Percentiles rank a stretch among this genome's conserved stretches.
phyloP scores from a whole-genome alignment of 441 rosid genomes.

The Mallotus repandus region DNA sequence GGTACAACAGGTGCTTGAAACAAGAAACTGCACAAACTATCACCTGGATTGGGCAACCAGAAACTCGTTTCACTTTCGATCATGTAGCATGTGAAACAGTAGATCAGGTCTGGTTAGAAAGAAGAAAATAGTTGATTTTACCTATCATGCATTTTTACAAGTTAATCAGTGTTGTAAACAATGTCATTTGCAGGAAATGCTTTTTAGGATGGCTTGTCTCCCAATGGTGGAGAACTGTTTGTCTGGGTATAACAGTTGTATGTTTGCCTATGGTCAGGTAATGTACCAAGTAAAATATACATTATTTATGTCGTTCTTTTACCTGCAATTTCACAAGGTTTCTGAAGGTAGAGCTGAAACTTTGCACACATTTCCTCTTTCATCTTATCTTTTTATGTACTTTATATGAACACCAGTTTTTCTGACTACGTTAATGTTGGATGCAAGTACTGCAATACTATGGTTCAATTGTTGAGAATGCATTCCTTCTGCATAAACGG shows the following conservation, averaged over 20 bases:
- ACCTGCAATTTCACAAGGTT: not conserved
- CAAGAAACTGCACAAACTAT: conserved; percentile 87
- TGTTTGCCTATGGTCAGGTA: conserved; percentile 99
- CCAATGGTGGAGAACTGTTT: conserved; percentile 98
- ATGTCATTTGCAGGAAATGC: conserved; percentile 63
- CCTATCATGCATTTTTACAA: not conserved
- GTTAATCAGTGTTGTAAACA: conserved; percentile 9
- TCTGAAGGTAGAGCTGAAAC: no score
- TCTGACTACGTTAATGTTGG: not conserved
- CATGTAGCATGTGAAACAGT: conserved; percentile 96
- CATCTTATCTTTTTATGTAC: no score
- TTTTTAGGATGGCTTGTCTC: conserved; percentile 85
- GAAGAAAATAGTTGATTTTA: not conserved
- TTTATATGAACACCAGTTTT: not conserved
- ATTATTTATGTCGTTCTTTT: conserved; percentile 1
- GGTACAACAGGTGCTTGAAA: conserved; percentile 85
- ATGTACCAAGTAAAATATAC: conserved; percentile 2
- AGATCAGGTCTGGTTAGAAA: conserved; percentile 68
- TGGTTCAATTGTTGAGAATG: not conserved
- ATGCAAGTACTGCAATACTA: not conserved
- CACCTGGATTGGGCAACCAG: conserved; percentile 90
- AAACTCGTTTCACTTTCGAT: conserved; percentile 83
- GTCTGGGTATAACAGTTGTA: conserved; percentile 97
- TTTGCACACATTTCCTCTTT: not conserved
- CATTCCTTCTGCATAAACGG: not conserved